Base-by-base conservation (phyloP, 805 yeast species). In the Jamesozyma rosinii region DNA sequence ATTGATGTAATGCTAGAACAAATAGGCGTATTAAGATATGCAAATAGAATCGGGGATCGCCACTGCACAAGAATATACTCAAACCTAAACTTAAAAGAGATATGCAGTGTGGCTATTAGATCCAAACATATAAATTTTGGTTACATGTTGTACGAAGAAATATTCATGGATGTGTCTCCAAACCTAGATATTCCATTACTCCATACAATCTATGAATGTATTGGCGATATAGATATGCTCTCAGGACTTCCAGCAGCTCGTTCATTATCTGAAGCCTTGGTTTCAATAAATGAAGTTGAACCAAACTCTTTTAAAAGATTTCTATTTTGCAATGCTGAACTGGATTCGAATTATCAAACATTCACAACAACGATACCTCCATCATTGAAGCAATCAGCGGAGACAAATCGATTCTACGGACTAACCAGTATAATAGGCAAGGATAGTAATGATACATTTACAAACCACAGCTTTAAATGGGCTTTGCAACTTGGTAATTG, bases 401-500 rank as follows among this genome's bases (percentile, higher is more conserved):
- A 71, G 13, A 42, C 60, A 0, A 69, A 70, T 49, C 89, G 92
- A 0, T 60, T 80, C 44, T 63, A 66, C 46, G 85, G 88, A 0
- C 50, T 81, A 1, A 72, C 89, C 0, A 68, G 66, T 29, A 33
- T 46, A 4, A 49, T 76, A n/a, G 59, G 71, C 8, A 60, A 64
- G 32, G 60, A 63, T 9, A 50, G 48, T n/a, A 27, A 49, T 11
- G 44, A 44, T 5, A 32, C 45, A 0, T 4, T 30, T 1, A 40
- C 44, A 5, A 51, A 52, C 10, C 58, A 59, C 20, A 45, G 61
- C 1, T 83, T 72, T 55, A 77, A 74, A 45, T 79, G 87, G 76
- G 75, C 79, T 1, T 81, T 95, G 87, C 83, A 83, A 54, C 61
- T 89, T 34, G 75, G 72, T 35, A 74, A 76, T 40, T 89, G 97